Evolutionary conservation across 306 rosid genomes (phyloP), one percentile per base, ranked within the genome.

Genomic region (Vigna radiata): DNA sequence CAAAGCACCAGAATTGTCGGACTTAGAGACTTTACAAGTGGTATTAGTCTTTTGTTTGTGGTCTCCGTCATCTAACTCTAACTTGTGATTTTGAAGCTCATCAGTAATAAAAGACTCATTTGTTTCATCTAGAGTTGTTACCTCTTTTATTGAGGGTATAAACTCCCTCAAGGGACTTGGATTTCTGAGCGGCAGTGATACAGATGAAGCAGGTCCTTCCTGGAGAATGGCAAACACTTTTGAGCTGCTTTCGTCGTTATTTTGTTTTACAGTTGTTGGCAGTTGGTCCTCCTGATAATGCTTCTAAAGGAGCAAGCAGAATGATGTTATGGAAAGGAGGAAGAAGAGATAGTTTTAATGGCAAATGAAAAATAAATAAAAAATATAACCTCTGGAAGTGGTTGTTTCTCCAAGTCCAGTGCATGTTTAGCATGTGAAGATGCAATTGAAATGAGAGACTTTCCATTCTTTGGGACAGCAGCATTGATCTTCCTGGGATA

Each of bases 331-430:
- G 23, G 33, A 56, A 56, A 53, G 60, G 31, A n/a, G 27, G 18
- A 17, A 29, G 33, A 29, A 29, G 5, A 56, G 36, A 56, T 23
- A 56, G 25, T 56, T 56, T 56, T 16, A 56, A 56, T 56, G 36
- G 6, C 63, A 1, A 19, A 23, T 23, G 27, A 23, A 8, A 56
- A 4, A 56, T 56, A 56, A 11, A 56, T 56, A 56, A 23, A 56
- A 56, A 5, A 56, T 56, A 56, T 56, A 56, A 56, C 63, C 63
- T 56, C 63, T 56, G 63, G 63, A 56, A 56, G 63, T 56, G 63
- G 63, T 23, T 56, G n/a, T 56, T 56, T 56, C 63, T 56, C 63
- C 63, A 56, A 56, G 63, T 56, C 63, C 36, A 56, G 36, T 56
- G 63, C 63, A 23, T 23, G 36, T 55, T 55, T 55, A 55, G 16